A percentile compares a stretch with the other conserved stretches of the same genome.
Conservation (phyloP, 2,329 filamentous ascomycete species). For the Cladosporium halotolerans region DNA sequence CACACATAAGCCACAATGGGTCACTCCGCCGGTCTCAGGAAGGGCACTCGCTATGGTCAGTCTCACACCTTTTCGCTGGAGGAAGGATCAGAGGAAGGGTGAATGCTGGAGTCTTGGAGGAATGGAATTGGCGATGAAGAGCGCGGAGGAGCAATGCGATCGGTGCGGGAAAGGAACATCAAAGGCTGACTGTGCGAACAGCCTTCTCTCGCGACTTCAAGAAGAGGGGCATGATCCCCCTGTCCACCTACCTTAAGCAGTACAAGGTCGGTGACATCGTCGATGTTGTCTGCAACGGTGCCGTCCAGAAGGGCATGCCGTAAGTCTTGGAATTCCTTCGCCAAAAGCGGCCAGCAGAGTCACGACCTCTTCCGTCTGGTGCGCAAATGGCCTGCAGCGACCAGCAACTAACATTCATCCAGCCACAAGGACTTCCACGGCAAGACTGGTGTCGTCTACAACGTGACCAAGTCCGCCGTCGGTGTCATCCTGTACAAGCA, state of each 20-base stretch:
- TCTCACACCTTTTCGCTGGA: constrained; percentile 13
- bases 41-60: constrained; percentile 38
- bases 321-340: constrained; percentile 45
- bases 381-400: not conserved
- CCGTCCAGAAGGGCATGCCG: constrained; percentile 79
- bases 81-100: constrained; percentile 4
- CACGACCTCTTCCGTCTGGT: not conserved
- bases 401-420: constrained; percentile 12
- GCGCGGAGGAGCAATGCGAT: constrained; percentile 45
- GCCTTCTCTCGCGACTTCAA: constrained; percentile 91
- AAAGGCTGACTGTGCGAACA: constrained; percentile 18
- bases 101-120: not conserved
- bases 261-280: constrained; percentile 99
- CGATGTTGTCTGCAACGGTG: constrained; percentile 98
- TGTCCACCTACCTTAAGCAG: constrained; percentile 89
- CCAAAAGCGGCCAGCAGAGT: not conserved
- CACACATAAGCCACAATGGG: constrained; percentile 42
- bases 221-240: constrained; percentile 86
- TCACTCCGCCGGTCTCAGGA: constrained; percentile 45
- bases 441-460: constrained; percentile 69
- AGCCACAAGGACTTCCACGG: constrained; percentile 99
- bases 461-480: constrained; percentile 96
- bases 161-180: constrained; percentile 10
- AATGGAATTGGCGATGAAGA: too few species aligned
- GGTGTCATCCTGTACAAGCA: constrained; percentile 99